phyloP scores from a whole-genome alignment of 345 rosid species.

The Conringia planisiliqua region DNA sequence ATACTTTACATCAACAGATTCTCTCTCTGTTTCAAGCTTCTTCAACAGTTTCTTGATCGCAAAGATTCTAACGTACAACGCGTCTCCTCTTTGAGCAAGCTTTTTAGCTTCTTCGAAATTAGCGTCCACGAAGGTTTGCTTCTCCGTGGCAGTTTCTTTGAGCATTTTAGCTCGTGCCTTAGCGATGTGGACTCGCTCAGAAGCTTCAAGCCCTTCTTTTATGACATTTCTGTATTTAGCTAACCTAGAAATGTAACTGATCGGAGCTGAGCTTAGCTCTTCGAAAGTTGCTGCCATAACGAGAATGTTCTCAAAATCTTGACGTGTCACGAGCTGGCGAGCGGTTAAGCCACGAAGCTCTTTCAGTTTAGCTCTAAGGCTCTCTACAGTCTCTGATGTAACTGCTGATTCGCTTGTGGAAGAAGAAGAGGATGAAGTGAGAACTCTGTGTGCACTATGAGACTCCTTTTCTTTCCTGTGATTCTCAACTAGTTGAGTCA shows the following conservation, averaged over 20 bases:
- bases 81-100: slow-evolving; percentile 26
- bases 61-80: slow-evolving; percentile 25
- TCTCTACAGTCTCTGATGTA: slow-evolving; percentile 30
- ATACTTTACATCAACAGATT: slow-evolving; percentile 5
- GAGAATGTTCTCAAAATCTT: slow-evolving; percentile 22
- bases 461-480: slow-evolving; percentile 27
- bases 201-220: slow-evolving; percentile 31
- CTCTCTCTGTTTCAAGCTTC: slow-evolving; percentile 19
- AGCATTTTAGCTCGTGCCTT: slow-evolving; percentile 14
- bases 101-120: slow-evolving; percentile 19
- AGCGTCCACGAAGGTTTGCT: slow-evolving; percentile 19
- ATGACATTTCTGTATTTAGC: slow-evolving; percentile 29
- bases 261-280: slow-evolving; percentile 27
- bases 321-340: slow-evolving; percentile 19
- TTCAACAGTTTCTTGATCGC: slow-evolving; percentile 31
- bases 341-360: slow-evolving; percentile 25
- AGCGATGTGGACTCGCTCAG: slow-evolving; percentile 23
- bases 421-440: neutral
- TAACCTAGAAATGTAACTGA: slow-evolving; percentile 32
- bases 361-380: slow-evolving; percentile 27
- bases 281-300: slow-evolving; percentile 17
- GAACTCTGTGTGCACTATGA: neutral
- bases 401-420: slow-evolving; percentile 23
- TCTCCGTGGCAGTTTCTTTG: slow-evolving; percentile 19
- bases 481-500: slow-evolving; percentile 27